Percentiles rank a stretch among this genome's conserved stretches.
Evolutionary conservation across 176 grass and related monocot genomes (phyloP).

Genomic region (Carex pumila): DNA sequence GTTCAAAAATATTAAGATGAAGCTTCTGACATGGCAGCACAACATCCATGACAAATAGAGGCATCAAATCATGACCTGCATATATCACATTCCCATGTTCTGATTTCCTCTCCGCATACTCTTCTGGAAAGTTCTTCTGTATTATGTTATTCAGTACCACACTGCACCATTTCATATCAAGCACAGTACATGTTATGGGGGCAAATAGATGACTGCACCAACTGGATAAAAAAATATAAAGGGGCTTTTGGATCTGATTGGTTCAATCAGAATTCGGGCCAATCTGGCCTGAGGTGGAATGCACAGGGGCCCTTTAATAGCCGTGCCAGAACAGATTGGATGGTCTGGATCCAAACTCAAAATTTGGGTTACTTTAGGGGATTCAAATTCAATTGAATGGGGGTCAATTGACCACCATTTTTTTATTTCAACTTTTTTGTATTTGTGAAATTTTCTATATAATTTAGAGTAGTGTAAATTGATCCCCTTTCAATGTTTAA

Average conservation of each 20-base stretch:
- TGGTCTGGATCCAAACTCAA: too few relatives aligned
- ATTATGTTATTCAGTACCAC: constrained; percentile 92
- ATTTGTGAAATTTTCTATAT: too few relatives aligned
- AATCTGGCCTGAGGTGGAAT: too few relatives aligned
- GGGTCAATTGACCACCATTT: too few relatives aligned
- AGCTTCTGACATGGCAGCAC: constrained; percentile 93
- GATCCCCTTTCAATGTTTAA: too few relatives aligned
- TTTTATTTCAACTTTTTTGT: too few relatives aligned
- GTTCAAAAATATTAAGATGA: constrained; percentile 98
- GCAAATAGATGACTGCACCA: constrained; percentile 16
- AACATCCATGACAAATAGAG: constrained; percentile 99
- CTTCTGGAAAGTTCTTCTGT: constrained; percentile 85
- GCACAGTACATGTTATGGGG: constrained; percentile 9
- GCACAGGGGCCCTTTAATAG: too few relatives aligned
- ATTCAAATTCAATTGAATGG: too few relatives aligned
- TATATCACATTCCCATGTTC: constrained; percentile 80
- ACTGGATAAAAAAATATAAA: constrained; percentile 8
- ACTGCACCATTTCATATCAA: constrained; percentile 45
- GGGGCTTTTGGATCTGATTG: neutral
- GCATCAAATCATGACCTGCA: constrained; percentile 83
- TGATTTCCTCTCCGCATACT: constrained; percentile 82
- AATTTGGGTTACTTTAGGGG: too few relatives aligned
- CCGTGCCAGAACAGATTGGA: too few relatives aligned
- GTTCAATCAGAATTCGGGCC: too few relatives aligned
- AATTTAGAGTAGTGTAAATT: too few relatives aligned